A percentile compares a stretch with the other conserved stretches of the same genome.
Evolutionary conservation across 148 eudicot species (phyloP).

Genomic region (Rhododendron simsii): DNA sequence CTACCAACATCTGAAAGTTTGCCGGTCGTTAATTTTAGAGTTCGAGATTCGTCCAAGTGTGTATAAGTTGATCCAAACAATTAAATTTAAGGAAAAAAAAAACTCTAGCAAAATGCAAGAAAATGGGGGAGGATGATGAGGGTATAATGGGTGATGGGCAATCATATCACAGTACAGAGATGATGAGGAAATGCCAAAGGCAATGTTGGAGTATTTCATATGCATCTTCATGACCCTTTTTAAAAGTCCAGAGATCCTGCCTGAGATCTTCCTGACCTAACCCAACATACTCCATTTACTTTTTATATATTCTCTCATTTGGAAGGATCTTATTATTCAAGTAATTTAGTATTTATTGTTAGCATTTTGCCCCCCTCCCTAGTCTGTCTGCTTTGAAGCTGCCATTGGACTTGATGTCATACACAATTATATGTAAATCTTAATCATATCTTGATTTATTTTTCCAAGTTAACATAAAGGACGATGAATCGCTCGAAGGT

Average conservation of each 20-base stretch:
- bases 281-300: conserved; percentile 22
- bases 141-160: conserved; percentile 21
- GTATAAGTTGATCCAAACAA: background rate
- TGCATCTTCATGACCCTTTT: conserved; percentile 21
- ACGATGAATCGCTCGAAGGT: background rate
- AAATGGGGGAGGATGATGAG: conserved; percentile 10
- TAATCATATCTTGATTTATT: background rate
- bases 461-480: background rate
- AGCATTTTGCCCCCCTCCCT: background rate
- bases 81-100: background rate
- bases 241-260: conserved; percentile 32
- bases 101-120: background rate
- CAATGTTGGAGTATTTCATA: conserved; percentile 29
- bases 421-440: background rate
- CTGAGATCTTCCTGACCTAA: conserved; percentile 35
- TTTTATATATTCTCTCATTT: conserved; percentile 17
- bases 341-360: background rate
- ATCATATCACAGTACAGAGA: conserved; percentile 10
- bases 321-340: conserved; percentile 20
- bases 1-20: background rate
- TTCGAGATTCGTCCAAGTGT: no score
- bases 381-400: conserved; percentile 14
- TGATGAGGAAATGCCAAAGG: conserved; percentile 20
- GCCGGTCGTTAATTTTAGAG: background rate
- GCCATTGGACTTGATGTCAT: conserved; percentile 19